Base-by-base conservation (phyloP, 768 basidiomycete species). In the Kwoniella newhampshirensis region DNA sequence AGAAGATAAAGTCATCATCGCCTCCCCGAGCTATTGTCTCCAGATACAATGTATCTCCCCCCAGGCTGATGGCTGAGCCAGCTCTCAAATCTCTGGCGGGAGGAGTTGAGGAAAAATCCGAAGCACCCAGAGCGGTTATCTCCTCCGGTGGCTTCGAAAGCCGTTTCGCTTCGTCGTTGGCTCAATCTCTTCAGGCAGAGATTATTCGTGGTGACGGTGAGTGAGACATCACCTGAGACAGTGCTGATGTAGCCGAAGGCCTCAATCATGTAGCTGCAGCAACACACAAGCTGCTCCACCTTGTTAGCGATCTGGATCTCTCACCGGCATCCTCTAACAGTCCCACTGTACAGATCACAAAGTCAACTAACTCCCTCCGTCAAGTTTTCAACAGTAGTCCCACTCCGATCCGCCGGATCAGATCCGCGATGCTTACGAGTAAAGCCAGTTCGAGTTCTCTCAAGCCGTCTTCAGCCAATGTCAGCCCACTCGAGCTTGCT, bases 401-500 rank as follows among this genome's bases (percentile, higher is more conserved):
- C 2, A 74, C 73, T 5, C 75, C 75, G 1, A 53, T 74, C 42
- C 64, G 75, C 15, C 57, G 64, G 5, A 43, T 60, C 42, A 45
- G 50, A 21, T 68, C 66, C 12, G 66, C 64, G 7, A 57, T 70
- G 59, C 49, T 72, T 13, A 47, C 54, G 41, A 54, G 48, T n/a
- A 65, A 64, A 43, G 42, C 54, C 28, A 63, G 51, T 25, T 44
- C 37, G n/a, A 60, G 58, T 28, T 66, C 70, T 2, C 40, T 67
- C 35, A 66, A 59, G 28, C 27, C 27, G 15, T 35, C 45, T 23
- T 52, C 37, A 4, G 26, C 39, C 48, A 63, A 57, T 20, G 56
- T 64, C 49, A 68, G 67, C 51, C 74, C 73, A 0, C 62, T 76
- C 46, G 67, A 69, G 35, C 36, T 74, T 18, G 73, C 71, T 23